phyloP scores from a whole-genome alignment of 108 stramenopile species.

The Schizochytrium sp. region DNA sequence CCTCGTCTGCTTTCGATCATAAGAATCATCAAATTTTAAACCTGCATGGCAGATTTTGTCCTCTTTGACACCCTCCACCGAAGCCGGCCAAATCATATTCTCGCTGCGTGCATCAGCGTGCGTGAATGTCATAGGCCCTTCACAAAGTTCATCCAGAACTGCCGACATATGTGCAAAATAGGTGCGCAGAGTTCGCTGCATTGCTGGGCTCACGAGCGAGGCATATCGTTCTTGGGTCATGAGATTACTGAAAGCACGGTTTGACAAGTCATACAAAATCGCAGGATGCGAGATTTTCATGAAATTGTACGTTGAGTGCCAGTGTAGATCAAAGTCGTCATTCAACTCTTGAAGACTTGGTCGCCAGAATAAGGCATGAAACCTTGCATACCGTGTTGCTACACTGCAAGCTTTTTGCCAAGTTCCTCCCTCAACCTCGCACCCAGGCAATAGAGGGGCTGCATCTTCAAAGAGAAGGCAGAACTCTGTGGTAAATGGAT shows the following conservation, averaged over 20 bases:
- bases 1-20: background rate
- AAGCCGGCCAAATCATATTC: background rate
- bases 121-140: background rate
- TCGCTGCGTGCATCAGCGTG: background rate
- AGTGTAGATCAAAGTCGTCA: conserved; percentile 13
- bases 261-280: background rate
- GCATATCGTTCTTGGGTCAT: background rate
- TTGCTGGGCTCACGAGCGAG: background rate
- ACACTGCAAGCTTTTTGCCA: conserved; percentile 43
- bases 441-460: background rate
- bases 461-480: conserved; percentile 10
- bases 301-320: background rate
- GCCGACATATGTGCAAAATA: background rate
- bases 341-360: background rate
- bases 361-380: conserved; percentile 25
- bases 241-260: background rate
- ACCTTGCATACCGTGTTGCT: conserved; percentile 34
- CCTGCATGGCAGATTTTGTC: background rate
- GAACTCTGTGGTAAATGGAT: background rate
- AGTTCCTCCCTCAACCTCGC: background rate
- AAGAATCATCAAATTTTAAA: conserved; percentile 30
- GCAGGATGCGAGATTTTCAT: background rate
- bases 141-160: background rate
- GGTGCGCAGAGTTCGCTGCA: background rate
- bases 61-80: background rate